Evolutionary conservation across 805 yeast genomes (phyloP), one percentile per base, ranked within the genome.

Genomic region (Yamadazyma takamatsuzukensis): DNA sequence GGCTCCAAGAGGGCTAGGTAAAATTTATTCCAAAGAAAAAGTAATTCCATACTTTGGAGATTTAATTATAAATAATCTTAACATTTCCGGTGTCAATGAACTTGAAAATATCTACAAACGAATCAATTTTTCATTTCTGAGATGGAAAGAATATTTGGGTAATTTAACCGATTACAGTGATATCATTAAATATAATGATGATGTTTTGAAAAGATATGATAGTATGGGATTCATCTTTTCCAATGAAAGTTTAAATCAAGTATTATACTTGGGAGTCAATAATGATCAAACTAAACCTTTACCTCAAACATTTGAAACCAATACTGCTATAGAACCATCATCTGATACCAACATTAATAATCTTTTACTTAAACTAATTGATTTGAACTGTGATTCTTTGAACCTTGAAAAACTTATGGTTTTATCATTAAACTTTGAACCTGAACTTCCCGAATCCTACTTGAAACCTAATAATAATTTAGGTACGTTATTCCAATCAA

Each of bases 31-130:
- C 0, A 84, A 84, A 48, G 78, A 77, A 30, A 75, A 78, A 34
- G 94, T 84, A 9, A 78, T 90, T 28, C 96, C 97, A 1, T 89
- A 80, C 51, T 89, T 86, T 61, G 97, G 96, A 8, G 97, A 89
- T 52, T 65, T 89, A 43, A 66, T 78, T 7, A 76, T 87, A 12
- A 63, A 63, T 42, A 71, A 65, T 40, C 21, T 29, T 15, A 33
- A 37, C 17, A 34, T 47, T 3, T 35, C 54, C 3, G 62, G 68
- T 15, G 56, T 80, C 31, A 63, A 64, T 37, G 80, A 78, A 30
- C 72, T 83, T 41, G 84, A 80, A 38, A 70, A 75, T 28, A 74
- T 79, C 38, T 74, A 85, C 43, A 79, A 74, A 44, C 70, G 85
- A 30, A 76, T 88, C 4, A 70, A 75, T 37, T 78, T 80, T 33